Conservation (phyloP, 2,329 filamentous ascomycete species). For the Hortaea sp. region DNA sequence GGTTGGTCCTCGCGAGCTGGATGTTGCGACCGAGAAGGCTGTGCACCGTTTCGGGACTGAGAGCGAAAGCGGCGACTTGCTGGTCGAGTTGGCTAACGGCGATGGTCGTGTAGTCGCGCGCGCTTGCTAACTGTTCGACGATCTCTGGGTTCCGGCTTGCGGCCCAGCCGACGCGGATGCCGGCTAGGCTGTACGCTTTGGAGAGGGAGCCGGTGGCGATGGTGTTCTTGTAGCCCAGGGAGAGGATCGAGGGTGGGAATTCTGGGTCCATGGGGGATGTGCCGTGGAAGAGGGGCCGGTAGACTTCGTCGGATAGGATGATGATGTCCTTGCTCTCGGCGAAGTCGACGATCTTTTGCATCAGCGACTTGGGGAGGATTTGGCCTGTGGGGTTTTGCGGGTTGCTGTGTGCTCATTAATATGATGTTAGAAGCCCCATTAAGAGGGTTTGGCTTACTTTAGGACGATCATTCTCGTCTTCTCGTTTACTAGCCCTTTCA, state of each 20-base stretch:
- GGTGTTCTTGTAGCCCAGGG: conserved; percentile 60
- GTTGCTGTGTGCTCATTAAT: conserved; percentile 41
- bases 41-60: conserved; percentile 56
- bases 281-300: conserved; percentile 70
- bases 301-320: conserved; percentile 71
- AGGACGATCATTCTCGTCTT: conserved; percentile 65
- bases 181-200: conserved; percentile 75
- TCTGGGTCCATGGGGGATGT: conserved; percentile 43
- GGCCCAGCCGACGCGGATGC: conserved; percentile 75
- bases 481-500: conserved; percentile 53
- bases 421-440: not conserved
- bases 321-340: conserved; percentile 54
- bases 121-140: conserved; percentile 52
- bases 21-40: conserved; percentile 54
- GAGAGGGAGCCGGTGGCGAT: conserved; percentile 73
- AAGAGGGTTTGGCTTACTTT: conserved; percentile 30
- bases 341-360: conserved; percentile 53
- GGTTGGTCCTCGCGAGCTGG: conserved; percentile 56
- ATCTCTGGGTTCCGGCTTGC: conserved; percentile 55
- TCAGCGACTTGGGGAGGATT: conserved; percentile 50
- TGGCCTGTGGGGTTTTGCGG: conserved; percentile 76
- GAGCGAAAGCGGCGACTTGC: conserved; percentile 59
- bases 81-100: conserved; percentile 78
- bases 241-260: conserved; percentile 58
- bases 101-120: conserved; percentile 77